These are phyloP conservation scores for Talaromyces wortmannii DNA, from an alignment of 495 filamentous ascomycete genomes.

Conservation along the genomic window DNA sequence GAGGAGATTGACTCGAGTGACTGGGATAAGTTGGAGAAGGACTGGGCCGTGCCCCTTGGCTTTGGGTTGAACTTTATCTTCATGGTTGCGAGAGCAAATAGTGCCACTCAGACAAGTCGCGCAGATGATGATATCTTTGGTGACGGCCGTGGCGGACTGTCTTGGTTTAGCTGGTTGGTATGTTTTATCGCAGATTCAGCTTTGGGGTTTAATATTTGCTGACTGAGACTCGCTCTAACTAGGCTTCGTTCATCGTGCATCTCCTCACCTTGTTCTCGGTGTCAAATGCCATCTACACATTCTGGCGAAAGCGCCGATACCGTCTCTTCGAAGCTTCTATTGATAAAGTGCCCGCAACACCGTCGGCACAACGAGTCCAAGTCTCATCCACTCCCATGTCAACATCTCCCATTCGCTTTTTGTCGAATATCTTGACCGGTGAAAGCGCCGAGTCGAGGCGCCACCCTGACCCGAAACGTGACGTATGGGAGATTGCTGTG, in stretches of 20 bases:
- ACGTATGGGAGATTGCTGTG: constrained; percentile 91
- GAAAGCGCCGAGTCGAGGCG: constrained; percentile 64
- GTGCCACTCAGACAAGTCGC: constrained; percentile 31
- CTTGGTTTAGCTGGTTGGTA: constrained; percentile 75
- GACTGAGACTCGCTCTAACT: background rate
- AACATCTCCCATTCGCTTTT: constrained; percentile 70
- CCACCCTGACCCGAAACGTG: constrained; percentile 74
- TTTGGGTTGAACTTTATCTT: constrained; percentile 70
- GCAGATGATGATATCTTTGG: constrained; percentile 77
- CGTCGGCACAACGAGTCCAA: constrained; percentile 81
- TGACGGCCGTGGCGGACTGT: constrained; percentile 48
- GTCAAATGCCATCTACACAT: constrained; percentile 75
- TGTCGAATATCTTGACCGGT: constrained; percentile 57
- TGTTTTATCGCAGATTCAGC: constrained; percentile 25
- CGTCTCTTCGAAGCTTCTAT: constrained; percentile 84
- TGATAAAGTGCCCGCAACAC: constrained; percentile 66
- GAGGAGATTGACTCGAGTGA: constrained; percentile 84
- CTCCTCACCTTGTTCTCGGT: constrained; percentile 56
- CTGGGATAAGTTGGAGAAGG: constrained; percentile 73
- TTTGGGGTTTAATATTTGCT: background rate
- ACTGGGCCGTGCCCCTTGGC: constrained; percentile 68
- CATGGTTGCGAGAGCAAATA: constrained; percentile 76
- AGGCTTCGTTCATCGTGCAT: constrained; percentile 66
- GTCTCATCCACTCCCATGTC: constrained; percentile 81
- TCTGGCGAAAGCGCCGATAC: constrained; percentile 77